These are phyloP conservation scores for Alternaria arborescens DNA, from an alignment of 2,329 filamentous ascomycete species.

Conservation along the genomic window DNA sequence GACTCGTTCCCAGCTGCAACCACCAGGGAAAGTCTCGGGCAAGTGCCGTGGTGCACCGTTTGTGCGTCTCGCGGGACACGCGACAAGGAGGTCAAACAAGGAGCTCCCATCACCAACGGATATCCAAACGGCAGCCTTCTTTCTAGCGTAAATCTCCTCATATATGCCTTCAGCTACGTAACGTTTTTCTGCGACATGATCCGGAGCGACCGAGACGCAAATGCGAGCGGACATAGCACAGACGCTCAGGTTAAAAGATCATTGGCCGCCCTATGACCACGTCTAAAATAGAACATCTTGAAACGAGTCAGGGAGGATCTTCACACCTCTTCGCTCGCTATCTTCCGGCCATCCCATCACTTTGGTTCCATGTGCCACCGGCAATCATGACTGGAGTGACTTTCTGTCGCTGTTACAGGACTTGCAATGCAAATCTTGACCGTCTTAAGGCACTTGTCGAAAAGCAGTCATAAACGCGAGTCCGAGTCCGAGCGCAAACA, in stretches of 20 bases:
- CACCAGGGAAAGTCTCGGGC: neutral
- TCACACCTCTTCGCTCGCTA: slow-evolving; percentile 3
- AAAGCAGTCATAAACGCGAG: slow-evolving; percentile 22
- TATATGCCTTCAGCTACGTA: neutral
- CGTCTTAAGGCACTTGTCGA: slow-evolving; percentile 7
- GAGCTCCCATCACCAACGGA: slow-evolving; percentile 15
- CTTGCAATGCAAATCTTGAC: slow-evolving; percentile 1
- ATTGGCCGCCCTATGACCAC: slow-evolving; percentile 14
- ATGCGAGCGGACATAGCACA: slow-evolving; percentile 1
- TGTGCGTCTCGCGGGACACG: neutral
- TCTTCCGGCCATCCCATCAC: neutral
- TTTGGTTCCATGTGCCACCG: slow-evolving; percentile 2
- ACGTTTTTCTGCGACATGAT: neutral
- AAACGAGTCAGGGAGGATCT: slow-evolving; percentile 13
- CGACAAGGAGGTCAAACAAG: slow-evolving; percentile 8
- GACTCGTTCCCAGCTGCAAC: slow-evolving; percentile 12
- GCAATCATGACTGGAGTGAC: neutral
- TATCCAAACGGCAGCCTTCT: slow-evolving; percentile 26
- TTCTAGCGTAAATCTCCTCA: slow-evolving; percentile 13
- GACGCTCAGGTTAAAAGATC: neutral
- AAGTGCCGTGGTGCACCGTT: slow-evolving; percentile 1
- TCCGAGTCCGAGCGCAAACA: slow-evolving; percentile 15
- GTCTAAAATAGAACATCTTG: slow-evolving; percentile 6
- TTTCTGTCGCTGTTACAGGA: neutral
- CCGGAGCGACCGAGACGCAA: slow-evolving; percentile 13